Evolutionary conservation across 176 grass and related monocot genomes (phyloP), one percentile per base, ranked within the genome.

Genomic region (Panicum miliaceum): DNA sequence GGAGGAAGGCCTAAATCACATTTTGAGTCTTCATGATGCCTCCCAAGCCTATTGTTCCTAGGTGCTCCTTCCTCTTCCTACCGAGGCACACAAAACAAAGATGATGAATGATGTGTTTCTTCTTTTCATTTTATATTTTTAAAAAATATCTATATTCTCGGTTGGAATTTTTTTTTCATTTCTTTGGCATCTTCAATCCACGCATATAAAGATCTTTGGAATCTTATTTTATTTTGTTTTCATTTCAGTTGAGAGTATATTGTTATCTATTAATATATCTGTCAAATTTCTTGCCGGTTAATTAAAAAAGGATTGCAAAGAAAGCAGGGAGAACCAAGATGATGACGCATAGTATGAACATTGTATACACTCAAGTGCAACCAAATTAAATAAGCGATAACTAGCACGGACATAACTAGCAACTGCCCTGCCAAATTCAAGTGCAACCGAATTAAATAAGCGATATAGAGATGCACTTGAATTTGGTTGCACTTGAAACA

Each of bases 21-120:
- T 65, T 76, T 22, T 72, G 57, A 58, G 67, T 56, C 71, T 73
- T 84, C 58, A 20, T 66, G 46, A 84, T 84, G 86, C 66, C 74
- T 88, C 47, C 18, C 36, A 79, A 38, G 47, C 74, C 47, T 78
- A 73, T 84, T 4, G 37, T 66, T 66, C 47, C 37, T 79, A 22
- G 81, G 81, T 84, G 73, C 47, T 57, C 38, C 61, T 82, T 59
- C 26, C 61, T 45, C 56, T 83, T 83, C 34, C 42, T 41, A 35
- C 71, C 27, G 2, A 18, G 29, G 29, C 29, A 32, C 54, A 63
- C 20, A 34, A 36, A 18, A 87, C 54, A 47, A 36, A 72, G 40
- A 9, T 7, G 20, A 59, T 68, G 41, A 26, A 43, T 42, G 23
- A 15, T 22, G 63, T 64, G 58, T 6, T 41, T 42, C 20, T 40